Evolutionary conservation across 2,329 filamentous ascomycete genomes (phyloP), one percentile per base, ranked within the genome.

Genomic region (Cladosporium sp.): DNA sequence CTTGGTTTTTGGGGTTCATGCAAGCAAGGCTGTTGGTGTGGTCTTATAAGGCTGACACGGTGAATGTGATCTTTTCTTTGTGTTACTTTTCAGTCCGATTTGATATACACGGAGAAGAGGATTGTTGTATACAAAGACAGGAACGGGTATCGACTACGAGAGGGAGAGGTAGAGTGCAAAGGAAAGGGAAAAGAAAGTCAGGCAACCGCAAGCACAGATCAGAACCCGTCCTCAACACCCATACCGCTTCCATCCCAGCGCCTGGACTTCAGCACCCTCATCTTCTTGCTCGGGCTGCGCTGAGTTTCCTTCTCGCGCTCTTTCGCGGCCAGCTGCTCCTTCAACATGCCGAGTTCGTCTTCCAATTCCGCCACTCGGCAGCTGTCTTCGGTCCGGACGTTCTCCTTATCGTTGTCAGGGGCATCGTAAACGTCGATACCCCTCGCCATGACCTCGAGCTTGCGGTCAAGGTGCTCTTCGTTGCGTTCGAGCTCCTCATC

Each of bases 391-490:
- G 20, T 43, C 19, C 42, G 15, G 8, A 40, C 49, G 19, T 59
- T 59, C 55, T 62, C 62, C 41, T 61, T 58, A 19, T 62, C 61
- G 4, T 67, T 66, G 51, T 75, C 29, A 2, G 48, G 39, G 2
- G 32, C 71, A 53, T 74, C 73, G 45, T 67, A 71, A 7, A 74
- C 62, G 40, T 67, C 63, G 59, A 76, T 72, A 8, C 78, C 77
- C 46, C 79, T 73, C 49, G 82, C 78, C 29, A 87, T 70, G 18
- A 89, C 77, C 52, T 89, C 92, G 7, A 95, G 78, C 71, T 98
- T 98, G 57, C 82, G 82, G 66, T 97, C 91, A 63, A 93, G 79
- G 67, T 94, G 88, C 64, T 88, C 87, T 53, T 95, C 89, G 46
- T 83, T 83, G 38, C 83, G 80, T 59, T 94, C 90, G 49, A 72